phyloP scores from a whole-genome alignment of 2,329 filamentous ascomycete species.

The Monosporascus sp. region DNA sequence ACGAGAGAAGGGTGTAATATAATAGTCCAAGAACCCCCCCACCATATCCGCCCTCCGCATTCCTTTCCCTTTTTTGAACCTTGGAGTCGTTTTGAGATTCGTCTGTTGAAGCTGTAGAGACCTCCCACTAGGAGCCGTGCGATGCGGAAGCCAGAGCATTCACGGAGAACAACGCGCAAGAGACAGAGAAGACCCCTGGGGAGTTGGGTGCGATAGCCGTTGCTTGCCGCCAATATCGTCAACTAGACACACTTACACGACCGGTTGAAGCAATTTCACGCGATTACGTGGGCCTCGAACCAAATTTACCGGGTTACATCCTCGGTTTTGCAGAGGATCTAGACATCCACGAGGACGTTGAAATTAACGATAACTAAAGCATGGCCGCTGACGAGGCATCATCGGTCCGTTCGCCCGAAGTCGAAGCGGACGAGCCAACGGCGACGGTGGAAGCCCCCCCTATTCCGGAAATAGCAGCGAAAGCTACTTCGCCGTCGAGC shows the following conservation, averaged over 20 bases:
- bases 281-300: not conserved
- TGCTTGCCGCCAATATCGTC: slow-evolving; percentile 16
- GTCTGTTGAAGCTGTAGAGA: not conserved
- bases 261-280: slow-evolving; percentile 2
- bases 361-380: slow-evolving; percentile 1
- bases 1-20: slow-evolving; percentile 1
- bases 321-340: no score
- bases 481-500: slow-evolving; percentile 13
- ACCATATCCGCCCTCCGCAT: slow-evolving; percentile 17
- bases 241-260: slow-evolving; percentile 11
- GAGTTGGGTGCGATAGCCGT: not conserved
- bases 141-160: not conserved
- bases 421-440: slow-evolving; percentile 13
- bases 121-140: not conserved
- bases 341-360: no score
- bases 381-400: slow-evolving; percentile 20
- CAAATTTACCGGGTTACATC: not conserved
- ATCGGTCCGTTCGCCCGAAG: slow-evolving; percentile 21
- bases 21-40: slow-evolving; percentile 1
- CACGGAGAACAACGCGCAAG: no score
- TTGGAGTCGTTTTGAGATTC: not conserved
- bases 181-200: no score
- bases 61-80: slow-evolving; percentile 7
- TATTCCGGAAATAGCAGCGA: slow-evolving; percentile 11
- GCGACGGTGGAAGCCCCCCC: slow-evolving; percentile 6